Evolutionary conservation across 2,329 filamentous ascomycete species (phyloP).

Genomic region (Fusarium sp.): DNA sequence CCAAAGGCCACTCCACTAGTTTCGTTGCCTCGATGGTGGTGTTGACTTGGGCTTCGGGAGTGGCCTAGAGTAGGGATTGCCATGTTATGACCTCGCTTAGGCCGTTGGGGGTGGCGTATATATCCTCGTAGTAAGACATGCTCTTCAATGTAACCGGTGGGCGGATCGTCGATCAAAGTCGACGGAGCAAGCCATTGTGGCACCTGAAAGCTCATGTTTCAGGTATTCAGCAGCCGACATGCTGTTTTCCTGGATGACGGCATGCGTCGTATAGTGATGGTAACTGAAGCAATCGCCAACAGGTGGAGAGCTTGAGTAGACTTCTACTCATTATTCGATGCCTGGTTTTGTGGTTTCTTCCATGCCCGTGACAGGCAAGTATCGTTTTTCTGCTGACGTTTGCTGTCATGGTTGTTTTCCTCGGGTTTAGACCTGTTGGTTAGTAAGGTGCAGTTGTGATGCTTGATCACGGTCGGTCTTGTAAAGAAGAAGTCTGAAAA

Average conservation of each 20-base stretch:
- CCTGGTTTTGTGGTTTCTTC: background rate
- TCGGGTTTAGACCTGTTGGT: background rate
- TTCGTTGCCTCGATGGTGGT: constrained; percentile 5
- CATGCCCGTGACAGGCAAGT: background rate
- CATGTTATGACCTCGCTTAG: background rate
- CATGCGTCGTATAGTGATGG: background rate
- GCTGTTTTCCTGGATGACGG: background rate
- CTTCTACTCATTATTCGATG: background rate
- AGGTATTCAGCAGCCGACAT: background rate
- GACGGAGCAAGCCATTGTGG: constrained; percentile 1
- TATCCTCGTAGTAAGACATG: background rate
- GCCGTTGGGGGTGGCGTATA: constrained; percentile 23
- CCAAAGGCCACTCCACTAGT: background rate
- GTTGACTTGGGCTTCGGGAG: background rate
- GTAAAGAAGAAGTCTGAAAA: background rate
- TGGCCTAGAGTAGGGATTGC: background rate
- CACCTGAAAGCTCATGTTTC: constrained; percentile 1
- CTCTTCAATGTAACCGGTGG: constrained; percentile 21
- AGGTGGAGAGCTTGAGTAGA: background rate
- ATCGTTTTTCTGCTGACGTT: background rate
- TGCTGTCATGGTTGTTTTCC: background rate
- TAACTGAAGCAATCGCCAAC: background rate
- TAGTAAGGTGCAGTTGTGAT: background rate
- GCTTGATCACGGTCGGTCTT: background rate
- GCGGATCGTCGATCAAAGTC: constrained; percentile 19